A percentile compares a stretch with the other conserved stretches of the same genome.
Conservation (phyloP, 441 rosid species). For the Arabidopsis hybrid region DNA sequence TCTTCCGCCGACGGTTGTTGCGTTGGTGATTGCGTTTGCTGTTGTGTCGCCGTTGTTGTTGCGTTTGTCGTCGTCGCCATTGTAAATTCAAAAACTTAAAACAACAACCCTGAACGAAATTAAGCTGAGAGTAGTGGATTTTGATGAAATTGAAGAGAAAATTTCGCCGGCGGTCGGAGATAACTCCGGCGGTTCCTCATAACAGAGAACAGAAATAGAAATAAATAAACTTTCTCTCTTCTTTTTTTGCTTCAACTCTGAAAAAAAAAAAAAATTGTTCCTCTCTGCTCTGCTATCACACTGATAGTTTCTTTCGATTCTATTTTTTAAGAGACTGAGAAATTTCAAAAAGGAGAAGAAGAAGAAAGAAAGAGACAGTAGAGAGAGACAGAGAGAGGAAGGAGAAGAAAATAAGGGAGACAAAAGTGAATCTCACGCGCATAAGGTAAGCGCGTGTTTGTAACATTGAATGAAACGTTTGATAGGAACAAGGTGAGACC, state of each 20-base stretch:
- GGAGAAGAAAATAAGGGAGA: conserved; percentile 30
- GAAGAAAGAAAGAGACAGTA: conserved; percentile 37
- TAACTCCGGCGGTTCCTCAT: conserved; percentile 34
- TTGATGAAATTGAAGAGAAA: neutral
- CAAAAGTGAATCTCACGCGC: conserved; percentile 40
- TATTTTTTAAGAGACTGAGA: conserved; percentile 29
- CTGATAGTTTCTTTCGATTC: conserved; percentile 43
- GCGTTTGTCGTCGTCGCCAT: conserved; percentile 42
- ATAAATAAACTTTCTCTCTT: neutral
- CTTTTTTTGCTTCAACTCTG: neutral
- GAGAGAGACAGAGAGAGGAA: conserved; percentile 6
- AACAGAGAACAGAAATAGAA: neutral
- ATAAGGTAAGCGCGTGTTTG: neutral
- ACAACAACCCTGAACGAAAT: neutral
- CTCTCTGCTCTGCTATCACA: conserved; percentile 23
- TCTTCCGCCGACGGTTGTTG: conserved; percentile 59
- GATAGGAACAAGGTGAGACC: conserved; percentile 57
- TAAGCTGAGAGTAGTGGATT: neutral
- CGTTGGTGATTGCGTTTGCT: conserved; percentile 46
- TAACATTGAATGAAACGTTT: conserved; percentile 39
- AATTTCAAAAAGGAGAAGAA: conserved; percentile 39
- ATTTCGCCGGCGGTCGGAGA: conserved; percentile 45
- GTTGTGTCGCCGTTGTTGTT: conserved; percentile 42
- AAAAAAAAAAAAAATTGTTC: neutral
- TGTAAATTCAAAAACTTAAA: neutral